Evolutionary conservation across 345 rosid species (phyloP).

Genomic region (Eucalyptus marginata): DNA sequence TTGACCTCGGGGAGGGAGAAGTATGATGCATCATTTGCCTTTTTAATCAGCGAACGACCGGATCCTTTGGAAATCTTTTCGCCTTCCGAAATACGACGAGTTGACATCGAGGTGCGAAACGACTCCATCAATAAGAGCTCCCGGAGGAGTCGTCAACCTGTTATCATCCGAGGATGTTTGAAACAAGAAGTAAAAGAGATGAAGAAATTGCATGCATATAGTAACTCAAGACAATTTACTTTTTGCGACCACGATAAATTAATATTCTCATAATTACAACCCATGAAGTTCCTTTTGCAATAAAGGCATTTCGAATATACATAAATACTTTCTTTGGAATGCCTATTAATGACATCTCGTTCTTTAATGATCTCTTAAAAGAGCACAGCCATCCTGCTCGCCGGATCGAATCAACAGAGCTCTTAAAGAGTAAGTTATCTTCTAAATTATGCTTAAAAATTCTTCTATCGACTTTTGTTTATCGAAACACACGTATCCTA

Average conservation of each 20-base stretch:
- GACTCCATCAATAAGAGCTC: background rate
- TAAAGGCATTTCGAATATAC: background rate
- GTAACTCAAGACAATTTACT: too few relatives aligned
- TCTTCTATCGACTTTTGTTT: background rate
- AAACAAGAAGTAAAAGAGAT: too few relatives aligned
- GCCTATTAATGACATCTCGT: background rate
- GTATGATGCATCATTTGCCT: background rate
- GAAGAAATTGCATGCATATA: background rate
- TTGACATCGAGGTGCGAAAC: background rate
- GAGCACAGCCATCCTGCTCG: fast-evolving
- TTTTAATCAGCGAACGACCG: background rate
- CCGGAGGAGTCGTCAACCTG: background rate
- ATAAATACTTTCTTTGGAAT: background rate
- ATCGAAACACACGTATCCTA: fast-evolving
- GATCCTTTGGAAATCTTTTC: background rate
- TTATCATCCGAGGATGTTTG: too few relatives aligned
- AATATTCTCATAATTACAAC: too few relatives aligned
- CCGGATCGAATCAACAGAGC: background rate
- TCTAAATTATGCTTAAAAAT: background rate
- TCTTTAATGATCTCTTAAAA: background rate
- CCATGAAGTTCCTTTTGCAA: background rate
- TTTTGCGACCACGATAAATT: too few relatives aligned
- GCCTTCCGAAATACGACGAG: background rate
- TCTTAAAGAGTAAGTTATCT: fast-evolving
- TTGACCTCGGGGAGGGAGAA: background rate